Percentiles rank a stretch among this genome's conserved stretches.
Evolutionary conservation across 2,329 filamentous ascomycete genomes (phyloP).

Genomic region (Botrytis galanthina): DNA sequence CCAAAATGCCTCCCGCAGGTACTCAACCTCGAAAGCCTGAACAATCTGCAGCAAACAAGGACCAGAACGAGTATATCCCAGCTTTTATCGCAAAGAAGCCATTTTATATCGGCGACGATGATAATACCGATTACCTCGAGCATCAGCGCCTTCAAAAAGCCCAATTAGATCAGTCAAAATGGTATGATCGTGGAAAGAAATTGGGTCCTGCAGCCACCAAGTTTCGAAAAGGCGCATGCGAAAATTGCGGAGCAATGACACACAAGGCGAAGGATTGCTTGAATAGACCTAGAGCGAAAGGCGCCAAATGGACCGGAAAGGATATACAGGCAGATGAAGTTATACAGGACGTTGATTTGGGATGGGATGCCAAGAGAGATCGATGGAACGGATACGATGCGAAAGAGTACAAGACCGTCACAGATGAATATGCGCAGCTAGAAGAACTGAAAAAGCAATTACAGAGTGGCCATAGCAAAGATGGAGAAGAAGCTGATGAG

Average conservation of each 20-base stretch:
- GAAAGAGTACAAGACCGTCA: constrained; percentile 79
- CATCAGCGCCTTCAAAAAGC: constrained; percentile 82
- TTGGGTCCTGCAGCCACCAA: constrained; percentile 87
- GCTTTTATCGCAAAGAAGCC: constrained; percentile 97
- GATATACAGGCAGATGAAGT: constrained; percentile 93
- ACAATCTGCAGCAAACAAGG: constrained; percentile 59
- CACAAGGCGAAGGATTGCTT: constrained; percentile 95
- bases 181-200: constrained; percentile 90
- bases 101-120: constrained; percentile 84
- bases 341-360: constrained; percentile 79
- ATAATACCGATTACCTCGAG: constrained; percentile 84
- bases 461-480: constrained; percentile 44
- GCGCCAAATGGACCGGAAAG: constrained; percentile 87
- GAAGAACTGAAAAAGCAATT: constrained; percentile 66
- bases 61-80: constrained; percentile 98
- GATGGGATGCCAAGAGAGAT: constrained; percentile 97
- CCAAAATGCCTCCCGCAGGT: constrained; percentile 43
- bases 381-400: constrained; percentile 98
- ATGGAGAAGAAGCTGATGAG: constrained; percentile 51
- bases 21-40: constrained; percentile 38
- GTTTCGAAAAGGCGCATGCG: constrained; percentile 95
- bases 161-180: constrained; percentile 67
- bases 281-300: constrained; percentile 80
- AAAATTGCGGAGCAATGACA: constrained; percentile 96
- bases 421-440: constrained; percentile 84